These are phyloP conservation scores for Linnemannia hyalina DNA, from an alignment of 192 early-diverging fungal genomes.

Conservation along the genomic window DNA sequence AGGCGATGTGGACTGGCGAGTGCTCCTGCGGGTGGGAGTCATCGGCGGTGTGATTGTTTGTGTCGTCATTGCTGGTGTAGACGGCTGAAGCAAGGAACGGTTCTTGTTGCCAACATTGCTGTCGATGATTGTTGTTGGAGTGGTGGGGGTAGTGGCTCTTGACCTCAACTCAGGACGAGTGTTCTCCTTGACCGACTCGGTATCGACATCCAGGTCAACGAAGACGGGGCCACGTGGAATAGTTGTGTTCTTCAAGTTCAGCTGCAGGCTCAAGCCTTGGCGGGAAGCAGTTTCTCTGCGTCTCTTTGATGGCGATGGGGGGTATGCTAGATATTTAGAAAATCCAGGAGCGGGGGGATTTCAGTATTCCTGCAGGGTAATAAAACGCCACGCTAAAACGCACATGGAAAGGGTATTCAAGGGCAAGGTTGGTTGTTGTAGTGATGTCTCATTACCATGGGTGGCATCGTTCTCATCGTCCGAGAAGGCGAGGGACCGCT, in stretches of 20 bases:
- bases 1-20: neutral
- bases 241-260: neutral
- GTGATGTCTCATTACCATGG: neutral
- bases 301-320: constrained; percentile 14
- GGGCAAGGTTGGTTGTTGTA: neutral
- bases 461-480: constrained; percentile 13
- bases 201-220: neutral
- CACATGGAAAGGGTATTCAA: neutral
- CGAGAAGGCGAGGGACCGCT: constrained; percentile 13
- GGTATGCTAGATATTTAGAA: neutral
- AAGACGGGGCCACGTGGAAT: constrained; percentile 1
- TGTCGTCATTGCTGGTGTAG: neutral
- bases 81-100: neutral
- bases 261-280: neutral
- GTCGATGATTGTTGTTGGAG: neutral
- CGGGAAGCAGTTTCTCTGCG: neutral
- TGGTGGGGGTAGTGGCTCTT: neutral
- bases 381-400: neutral
- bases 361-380: neutral
- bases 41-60: constrained; percentile 16
- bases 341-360: neutral
- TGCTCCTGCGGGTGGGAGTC: constrained; percentile 16
- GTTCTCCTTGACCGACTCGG: neutral
- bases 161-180: neutral
- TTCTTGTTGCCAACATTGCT: neutral